Percentiles rank a stretch among this genome's conserved stretches.
Conservation (phyloP, 768 basidiomycete species). For the Podaxis carcinomalis region DNA sequence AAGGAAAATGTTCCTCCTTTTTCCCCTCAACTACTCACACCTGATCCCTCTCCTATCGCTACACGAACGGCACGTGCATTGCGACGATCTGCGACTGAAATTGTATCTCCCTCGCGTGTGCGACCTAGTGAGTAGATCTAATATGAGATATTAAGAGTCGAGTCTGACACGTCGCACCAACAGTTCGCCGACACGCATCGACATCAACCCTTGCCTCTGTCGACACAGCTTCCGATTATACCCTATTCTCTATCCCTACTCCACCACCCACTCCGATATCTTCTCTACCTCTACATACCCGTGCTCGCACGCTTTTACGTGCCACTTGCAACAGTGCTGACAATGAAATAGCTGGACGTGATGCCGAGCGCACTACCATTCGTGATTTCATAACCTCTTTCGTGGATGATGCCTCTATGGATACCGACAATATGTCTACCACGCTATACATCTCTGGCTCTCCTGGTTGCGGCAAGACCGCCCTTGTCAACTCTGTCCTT, state of each 20-base stretch:
- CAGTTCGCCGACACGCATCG: slow-evolving; percentile 44
- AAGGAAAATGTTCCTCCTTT: slow-evolving; percentile 80
- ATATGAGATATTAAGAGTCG: not conserved
- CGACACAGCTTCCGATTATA: slow-evolving; percentile 42
- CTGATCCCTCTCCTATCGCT: slow-evolving; percentile 27
- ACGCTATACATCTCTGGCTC: slow-evolving; percentile 88
- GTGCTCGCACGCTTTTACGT: slow-evolving; percentile 67
- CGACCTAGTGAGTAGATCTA: slow-evolving; percentile 37
- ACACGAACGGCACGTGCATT: slow-evolving; percentile 36
- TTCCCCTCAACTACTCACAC: slow-evolving; percentile 30
- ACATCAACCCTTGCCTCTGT: slow-evolving; percentile 38
- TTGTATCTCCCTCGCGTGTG: slow-evolving; percentile 34
- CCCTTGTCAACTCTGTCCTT: slow-evolving; percentile 68
- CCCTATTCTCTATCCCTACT: slow-evolving; percentile 45
- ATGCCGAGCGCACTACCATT: slow-evolving; percentile 55
- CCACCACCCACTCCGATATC: slow-evolving; percentile 60
- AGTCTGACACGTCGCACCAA: slow-evolving; percentile 24
- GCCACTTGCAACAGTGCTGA: slow-evolving; percentile 57
- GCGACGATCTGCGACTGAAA: slow-evolving; percentile 33
- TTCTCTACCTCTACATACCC: slow-evolving; percentile 47
- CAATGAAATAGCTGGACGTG: slow-evolving; percentile 62
- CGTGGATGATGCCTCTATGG: slow-evolving; percentile 27
- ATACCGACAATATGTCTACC: slow-evolving; percentile 26
- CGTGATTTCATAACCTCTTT: slow-evolving; percentile 57
- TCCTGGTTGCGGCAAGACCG: slow-evolving; percentile 92